Evolutionary conservation across 345 rosid species (phyloP), one percentile per base, ranked within the genome.

Genomic region (Rhodamnia rubescens): DNA sequence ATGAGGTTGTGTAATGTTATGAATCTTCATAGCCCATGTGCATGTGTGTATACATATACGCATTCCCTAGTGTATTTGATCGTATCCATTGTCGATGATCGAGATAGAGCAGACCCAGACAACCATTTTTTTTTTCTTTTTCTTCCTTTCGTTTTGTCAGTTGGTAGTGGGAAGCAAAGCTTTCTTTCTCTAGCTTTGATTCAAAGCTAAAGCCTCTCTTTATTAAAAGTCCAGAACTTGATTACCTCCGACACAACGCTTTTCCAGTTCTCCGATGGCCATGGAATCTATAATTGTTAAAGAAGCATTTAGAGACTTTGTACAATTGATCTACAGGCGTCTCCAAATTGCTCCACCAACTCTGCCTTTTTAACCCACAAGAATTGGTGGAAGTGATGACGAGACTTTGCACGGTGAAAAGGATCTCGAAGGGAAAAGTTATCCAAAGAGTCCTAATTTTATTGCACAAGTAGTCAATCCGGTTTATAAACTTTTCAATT

Each of bases 221-320:
- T 83, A 47, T 32, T 26, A 32, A 53, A 74, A 47, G 57, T n/a
- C 51, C 47, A 29, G 85, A 84, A 83, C 74, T 78, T 54, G 83
- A 85, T n/a, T n/a, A 24, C 83, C 69, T 75, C 86, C 86, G 55
- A 75, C 78, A 32, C 83, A 54, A 53, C 54, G 83, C 55, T 85
- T 85, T 75, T 54, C 53, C 49, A 24, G 22, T 54, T 21, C 51
- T 49, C 51, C 51, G 51, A 10, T 49, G 51, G 51, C 51, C 51
- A 49, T 49, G 8, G 78, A 32, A 69, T 69, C 47, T 69, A 22
- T 18, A 69, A 69, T 64, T 8, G 78, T 69, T 16, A 69, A 69
- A 18, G 44, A 6, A 42, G 44, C 44, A 5, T 42, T 3, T 3
- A 4, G 44, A 4, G 44, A 42, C 44, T 42, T 42, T 42, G 44